These are phyloP conservation scores for Hymenoscyphus infarciens DNA, from an alignment of 2,329 filamentous ascomycete genomes.

Conservation along the genomic window DNA sequence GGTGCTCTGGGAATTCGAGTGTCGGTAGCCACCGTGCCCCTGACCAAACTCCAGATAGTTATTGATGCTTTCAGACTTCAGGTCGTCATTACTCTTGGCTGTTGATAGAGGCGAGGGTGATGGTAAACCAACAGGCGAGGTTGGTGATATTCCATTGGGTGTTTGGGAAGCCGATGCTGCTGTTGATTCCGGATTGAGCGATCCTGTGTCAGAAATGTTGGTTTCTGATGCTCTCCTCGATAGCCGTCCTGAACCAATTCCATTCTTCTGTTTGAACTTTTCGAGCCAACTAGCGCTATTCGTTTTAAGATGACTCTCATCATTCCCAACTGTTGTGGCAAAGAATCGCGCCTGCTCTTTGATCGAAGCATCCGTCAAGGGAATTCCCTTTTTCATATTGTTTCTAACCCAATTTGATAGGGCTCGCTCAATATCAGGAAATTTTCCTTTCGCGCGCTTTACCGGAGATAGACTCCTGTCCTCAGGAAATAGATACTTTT, in stretches of 20 bases:
- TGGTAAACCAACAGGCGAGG: conserved; percentile 62
- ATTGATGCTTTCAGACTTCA: conserved; percentile 56
- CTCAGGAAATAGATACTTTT: conserved; percentile 83
- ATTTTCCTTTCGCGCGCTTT: conserved; percentile 80
- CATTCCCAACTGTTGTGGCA: conserved; percentile 66
- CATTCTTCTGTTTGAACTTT: conserved; percentile 84
- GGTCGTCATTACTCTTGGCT: conserved; percentile 59
- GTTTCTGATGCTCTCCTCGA: conserved; percentile 59
- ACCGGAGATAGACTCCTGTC: conserved; percentile 75
- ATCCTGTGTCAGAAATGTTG: conserved; percentile 67
- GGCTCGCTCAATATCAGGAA: conserved; percentile 87
- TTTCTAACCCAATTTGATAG: conserved; percentile 85
- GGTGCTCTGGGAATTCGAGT: conserved; percentile 62
- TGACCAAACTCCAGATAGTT: conserved; percentile 57
- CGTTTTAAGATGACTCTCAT: conserved; percentile 67
- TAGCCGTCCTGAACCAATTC: conserved; percentile 39
- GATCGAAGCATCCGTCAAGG: conserved; percentile 76
- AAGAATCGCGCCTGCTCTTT: conserved; percentile 82
- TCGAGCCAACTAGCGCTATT: conserved; percentile 81
- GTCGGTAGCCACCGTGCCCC: conserved; percentile 50
- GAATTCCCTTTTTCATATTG: conserved; percentile 69
- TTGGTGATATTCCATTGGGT: conserved; percentile 65
- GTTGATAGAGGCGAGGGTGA: conserved; percentile 70
- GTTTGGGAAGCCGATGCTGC: conserved; percentile 57
- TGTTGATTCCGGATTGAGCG: conserved; percentile 52